phyloP scores from a whole-genome alignment of 306 rosid genomes.

The Casuarina equisetifolia region DNA sequence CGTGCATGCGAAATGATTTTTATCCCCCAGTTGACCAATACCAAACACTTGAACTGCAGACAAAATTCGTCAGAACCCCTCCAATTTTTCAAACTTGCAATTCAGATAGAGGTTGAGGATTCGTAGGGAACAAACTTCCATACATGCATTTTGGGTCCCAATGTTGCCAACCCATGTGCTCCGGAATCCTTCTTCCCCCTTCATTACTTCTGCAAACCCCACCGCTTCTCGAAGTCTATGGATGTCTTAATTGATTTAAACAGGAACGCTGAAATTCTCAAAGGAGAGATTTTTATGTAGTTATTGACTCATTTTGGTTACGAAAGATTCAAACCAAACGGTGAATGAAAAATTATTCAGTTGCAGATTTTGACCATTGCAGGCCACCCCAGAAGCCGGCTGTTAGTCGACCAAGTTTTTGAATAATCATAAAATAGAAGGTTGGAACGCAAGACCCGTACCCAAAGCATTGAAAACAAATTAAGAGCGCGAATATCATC shows the following conservation, averaged over 20 bases:
- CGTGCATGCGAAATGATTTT: constrained; percentile 25
- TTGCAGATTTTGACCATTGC: constrained; percentile 53
- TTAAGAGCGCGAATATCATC: constrained; percentile 15
- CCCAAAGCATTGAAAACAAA: constrained; percentile 5
- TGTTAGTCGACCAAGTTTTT: constrained; percentile 37
- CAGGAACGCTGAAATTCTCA: too few species aligned
- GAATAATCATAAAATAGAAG: constrained; percentile 7
- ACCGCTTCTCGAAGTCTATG: too few species aligned
- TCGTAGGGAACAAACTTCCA: constrained; percentile 1
- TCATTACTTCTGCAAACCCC: too few species aligned
- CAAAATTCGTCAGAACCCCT: constrained; percentile 12
- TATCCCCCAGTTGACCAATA: constrained; percentile 34
- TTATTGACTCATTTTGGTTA: too few species aligned
- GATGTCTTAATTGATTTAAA: too few species aligned
- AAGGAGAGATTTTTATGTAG: too few species aligned
- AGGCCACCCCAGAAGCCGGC: constrained; percentile 32
- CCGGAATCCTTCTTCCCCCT: constrained; percentile 1
- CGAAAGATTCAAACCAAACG: not conserved
- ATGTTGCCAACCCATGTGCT: constrained; percentile 12
- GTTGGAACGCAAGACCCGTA: not conserved
- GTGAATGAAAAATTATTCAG: constrained; percentile 37
- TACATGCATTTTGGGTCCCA: not conserved
- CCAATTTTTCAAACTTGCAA: constrained; percentile 22
- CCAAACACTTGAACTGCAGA: constrained; percentile 33
- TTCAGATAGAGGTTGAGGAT: constrained; percentile 10